Evolutionary conservation across 164 flowering plant genomes (phyloP), one percentile per base, ranked within the genome.

Genomic region (Chloranthus sessilifolius): DNA sequence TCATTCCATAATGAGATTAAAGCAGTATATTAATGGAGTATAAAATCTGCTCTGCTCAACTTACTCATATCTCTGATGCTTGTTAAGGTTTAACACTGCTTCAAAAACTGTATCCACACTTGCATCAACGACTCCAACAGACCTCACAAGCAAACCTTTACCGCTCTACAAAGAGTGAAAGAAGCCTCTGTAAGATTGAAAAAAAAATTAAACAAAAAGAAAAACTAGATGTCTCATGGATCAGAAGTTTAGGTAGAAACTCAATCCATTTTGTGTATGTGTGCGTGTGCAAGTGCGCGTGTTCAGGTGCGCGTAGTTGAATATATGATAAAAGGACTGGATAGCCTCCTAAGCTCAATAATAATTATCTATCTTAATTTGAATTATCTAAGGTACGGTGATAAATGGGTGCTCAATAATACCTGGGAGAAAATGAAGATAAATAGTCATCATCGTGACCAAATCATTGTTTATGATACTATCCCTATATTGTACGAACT

Each of bases 51-150:
- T 33, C 36, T 21, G 20, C 49, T 47, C 36, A 53, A 63, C 90
- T 67, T 63, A 88, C 99, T 92, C 96, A 50, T 92, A 88, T 92
- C 96, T 85, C 58, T 56, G 63, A 24, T 63, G 75, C 11, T 70
- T 66, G 10, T 92, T 86, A 57, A 79, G 71, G 63, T 72, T 81
- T 52, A 78, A 52, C 58, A 88, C 52, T 43, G 83, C 78, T 58
- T 92, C 95, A 71, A 88, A 92, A 38, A 82, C 95, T 41, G 81
- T 50, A 64, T 85, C 96, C 36, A 85, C 74, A 64, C 64, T 76
- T n/a, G 96, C 91, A 55, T 92, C 91, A 31, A 92, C 65, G 41
- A 92, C 83, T 48, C 79, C 94, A 47, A 86, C 95, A 48, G 95
- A 68, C 65, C 88, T 92, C 52, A 86, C 85, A 59, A 88, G 81